Conservation (phyloP, 1,139 yeast genomes). For the Pichia cactophila region DNA sequence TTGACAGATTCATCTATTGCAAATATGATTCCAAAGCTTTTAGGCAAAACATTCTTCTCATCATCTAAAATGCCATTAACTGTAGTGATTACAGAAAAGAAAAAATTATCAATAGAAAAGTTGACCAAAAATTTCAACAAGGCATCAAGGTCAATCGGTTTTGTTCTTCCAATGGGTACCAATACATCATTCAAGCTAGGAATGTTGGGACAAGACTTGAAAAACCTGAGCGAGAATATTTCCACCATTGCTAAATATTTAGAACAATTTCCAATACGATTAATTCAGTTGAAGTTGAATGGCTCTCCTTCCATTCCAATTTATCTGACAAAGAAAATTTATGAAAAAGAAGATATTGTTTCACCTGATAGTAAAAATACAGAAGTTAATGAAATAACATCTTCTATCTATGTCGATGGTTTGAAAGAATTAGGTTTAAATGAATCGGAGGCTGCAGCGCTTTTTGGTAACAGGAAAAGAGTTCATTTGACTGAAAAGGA, state of each 20-base stretch:
- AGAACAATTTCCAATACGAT: slow-evolving; percentile 41
- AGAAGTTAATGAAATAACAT: slow-evolving; percentile 17
- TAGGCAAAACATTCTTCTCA: slow-evolving; percentile 73
- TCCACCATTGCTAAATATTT: slow-evolving; percentile 48
- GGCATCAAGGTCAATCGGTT: slow-evolving; percentile 50
- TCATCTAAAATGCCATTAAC: slow-evolving; percentile 66
- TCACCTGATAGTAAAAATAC: slow-evolving; percentile 16
- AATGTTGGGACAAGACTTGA: slow-evolving; percentile 31
- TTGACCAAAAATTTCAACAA: slow-evolving; percentile 54
- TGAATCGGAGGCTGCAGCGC: slow-evolving; percentile 35
- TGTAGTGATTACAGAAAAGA: slow-evolving; percentile 36
- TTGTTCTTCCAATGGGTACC: slow-evolving; percentile 69
- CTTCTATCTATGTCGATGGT: slow-evolving; percentile 62
- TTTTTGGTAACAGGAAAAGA: slow-evolving; percentile 8
- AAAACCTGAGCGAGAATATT: slow-evolving; percentile 46
- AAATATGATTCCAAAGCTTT: slow-evolving; percentile 69
- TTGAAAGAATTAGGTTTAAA: slow-evolving; percentile 74
- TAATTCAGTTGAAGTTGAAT: slow-evolving; percentile 61
- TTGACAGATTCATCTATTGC: slow-evolving; percentile 77
- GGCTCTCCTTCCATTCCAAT: slow-evolving; percentile 81
- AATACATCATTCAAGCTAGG: slow-evolving; percentile 66
- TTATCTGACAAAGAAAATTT: slow-evolving; percentile 58
- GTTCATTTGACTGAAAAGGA: not conserved
- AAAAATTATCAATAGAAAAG: slow-evolving; percentile 42
- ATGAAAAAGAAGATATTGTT: slow-evolving; percentile 35